Base-by-base conservation (phyloP, 306 rosid species). In the Medicago lupulina region DNA sequence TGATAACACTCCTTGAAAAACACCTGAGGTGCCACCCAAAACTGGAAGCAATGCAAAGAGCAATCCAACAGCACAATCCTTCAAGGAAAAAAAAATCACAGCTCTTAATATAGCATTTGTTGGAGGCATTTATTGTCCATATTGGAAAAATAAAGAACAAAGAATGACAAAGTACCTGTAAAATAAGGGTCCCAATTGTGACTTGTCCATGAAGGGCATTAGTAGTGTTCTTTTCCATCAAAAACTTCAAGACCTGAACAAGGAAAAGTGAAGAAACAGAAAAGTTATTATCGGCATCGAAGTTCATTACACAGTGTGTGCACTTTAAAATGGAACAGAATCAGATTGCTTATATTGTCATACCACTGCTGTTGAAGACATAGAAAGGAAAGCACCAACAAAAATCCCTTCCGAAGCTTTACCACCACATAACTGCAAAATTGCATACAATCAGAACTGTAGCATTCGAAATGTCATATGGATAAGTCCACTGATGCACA, bases 281-380 rank as follows among this genome's bases (percentile, higher is more conserved):
- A 49, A 62, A 71, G 49, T 23, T 17, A 50, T 31, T 49, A 51
- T 23, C 63, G 59, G 31, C 39, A 65, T 2, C 4, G 62, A 76
- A 67, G 63, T 71, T 58, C 78, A 61, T 60, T 64, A 68, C 41
- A 47, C 79, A 16, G 51, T n/a, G 4, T 58, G 36, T 71, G 67
- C 19, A 71, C 62, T 43, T 31, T 36, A 43, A 65, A 59, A 31
- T 62, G 19, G 75, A 38, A 69, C 36, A 39, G 14, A 43, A 62
- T 76, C 14, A 38, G 73, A 72, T 63, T 47, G 82, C 70, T 64
- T 76, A 36, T 85, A 77, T 43, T 77, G 50, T 62, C 58, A 50
- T 86, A 96, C 98, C 93, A 92, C 99, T 63, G 99, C 98, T 43
- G 98, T 96, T 14, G 96, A 96, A 69, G 99, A 96, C 97, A 96